Percentiles rank a stretch among this genome's conserved stretches.
Conservation (phyloP, 2,329 filamentous ascomycete genomes). For the Lecanicillium sp. region DNA sequence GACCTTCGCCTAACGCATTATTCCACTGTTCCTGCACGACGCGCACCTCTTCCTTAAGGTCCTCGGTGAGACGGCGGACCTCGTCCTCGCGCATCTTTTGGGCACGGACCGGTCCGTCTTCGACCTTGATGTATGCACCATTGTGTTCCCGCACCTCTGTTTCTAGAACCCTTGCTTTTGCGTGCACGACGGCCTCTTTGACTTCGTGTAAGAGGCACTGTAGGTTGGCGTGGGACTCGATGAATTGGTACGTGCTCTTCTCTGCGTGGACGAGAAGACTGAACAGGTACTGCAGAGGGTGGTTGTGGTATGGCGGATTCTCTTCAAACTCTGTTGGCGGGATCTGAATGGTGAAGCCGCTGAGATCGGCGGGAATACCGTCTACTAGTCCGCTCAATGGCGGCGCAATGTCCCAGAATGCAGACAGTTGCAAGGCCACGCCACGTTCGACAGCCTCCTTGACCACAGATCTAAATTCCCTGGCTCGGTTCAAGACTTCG, state of each 20-base stretch:
- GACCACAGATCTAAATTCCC: slow-evolving; percentile 70
- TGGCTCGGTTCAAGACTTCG: slow-evolving; percentile 64
- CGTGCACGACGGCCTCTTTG: slow-evolving; percentile 66
- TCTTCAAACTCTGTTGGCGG: slow-evolving; percentile 74
- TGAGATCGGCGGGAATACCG: slow-evolving; percentile 58
- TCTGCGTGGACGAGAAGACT: slow-evolving; percentile 78
- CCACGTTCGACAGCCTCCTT: slow-evolving; percentile 81
- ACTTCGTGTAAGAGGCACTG: slow-evolving; percentile 88
- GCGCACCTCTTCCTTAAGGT: slow-evolving; percentile 87
- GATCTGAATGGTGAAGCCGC: slow-evolving; percentile 65
- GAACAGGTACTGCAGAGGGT: slow-evolving; percentile 87
- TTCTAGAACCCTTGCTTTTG: slow-evolving; percentile 60
- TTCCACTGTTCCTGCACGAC: slow-evolving; percentile 88
- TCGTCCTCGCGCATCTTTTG: slow-evolving; percentile 57
- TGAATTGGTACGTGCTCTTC: slow-evolving; percentile 93
- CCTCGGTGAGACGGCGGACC: slow-evolving; percentile 65
- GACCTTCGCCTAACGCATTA: slow-evolving; percentile 71
- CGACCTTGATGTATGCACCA: slow-evolving; percentile 19
- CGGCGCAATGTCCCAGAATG: slow-evolving; percentile 97
- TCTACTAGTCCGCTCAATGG: slow-evolving; percentile 71
- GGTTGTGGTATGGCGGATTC: slow-evolving; percentile 71
- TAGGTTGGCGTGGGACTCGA: slow-evolving; percentile 87
- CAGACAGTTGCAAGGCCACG: slow-evolving; percentile 83
- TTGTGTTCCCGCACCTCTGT: slow-evolving; percentile 45
- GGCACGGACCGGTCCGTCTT: slow-evolving; percentile 32